Conservation (phyloP, 2,329 filamentous ascomycete genomes). For the Trichoderma simmonsii region DNA sequence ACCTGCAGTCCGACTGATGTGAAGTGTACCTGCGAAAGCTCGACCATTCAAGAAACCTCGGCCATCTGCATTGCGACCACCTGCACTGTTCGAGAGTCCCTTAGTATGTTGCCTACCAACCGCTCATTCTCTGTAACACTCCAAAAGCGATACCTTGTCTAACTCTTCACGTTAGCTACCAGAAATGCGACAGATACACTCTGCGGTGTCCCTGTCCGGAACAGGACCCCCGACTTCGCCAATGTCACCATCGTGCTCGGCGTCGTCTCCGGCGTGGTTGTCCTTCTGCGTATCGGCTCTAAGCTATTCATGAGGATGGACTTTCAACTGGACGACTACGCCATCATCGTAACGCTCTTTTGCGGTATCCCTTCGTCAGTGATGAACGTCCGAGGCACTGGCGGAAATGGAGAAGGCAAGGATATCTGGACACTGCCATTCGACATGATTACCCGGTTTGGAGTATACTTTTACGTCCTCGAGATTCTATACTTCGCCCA, state of each 20-base stretch:
- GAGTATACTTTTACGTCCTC: conserved; percentile 31
- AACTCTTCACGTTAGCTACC: background rate
- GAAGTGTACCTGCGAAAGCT: conserved; percentile 2
- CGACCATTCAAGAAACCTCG: background rate
- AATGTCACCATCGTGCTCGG: conserved; percentile 20
- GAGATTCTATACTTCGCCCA: conserved; percentile 40
- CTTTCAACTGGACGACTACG: conserved; percentile 33
- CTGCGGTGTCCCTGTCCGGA: background rate
- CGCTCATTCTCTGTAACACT: background rate
- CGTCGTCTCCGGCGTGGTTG: conserved; percentile 22
- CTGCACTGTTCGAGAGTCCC: background rate
- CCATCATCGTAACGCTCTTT: conserved; percentile 26
- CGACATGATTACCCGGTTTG: conserved; percentile 26
- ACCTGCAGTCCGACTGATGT: conserved; percentile 1
- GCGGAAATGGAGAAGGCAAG: conserved; percentile 29
- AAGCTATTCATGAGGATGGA: conserved; percentile 28
- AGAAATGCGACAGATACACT: background rate
- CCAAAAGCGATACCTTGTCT: background rate
- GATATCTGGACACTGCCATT: conserved; percentile 34
- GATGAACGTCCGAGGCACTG: conserved; percentile 25
- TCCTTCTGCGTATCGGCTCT: conserved; percentile 22
- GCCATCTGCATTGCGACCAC: background rate
- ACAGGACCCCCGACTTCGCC: conserved; percentile 7
- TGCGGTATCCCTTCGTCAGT: conserved; percentile 24
- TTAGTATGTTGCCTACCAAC: background rate